Evolutionary conservation across 768 basidiomycete species (phyloP).

Genomic region (Russula foetens): DNA sequence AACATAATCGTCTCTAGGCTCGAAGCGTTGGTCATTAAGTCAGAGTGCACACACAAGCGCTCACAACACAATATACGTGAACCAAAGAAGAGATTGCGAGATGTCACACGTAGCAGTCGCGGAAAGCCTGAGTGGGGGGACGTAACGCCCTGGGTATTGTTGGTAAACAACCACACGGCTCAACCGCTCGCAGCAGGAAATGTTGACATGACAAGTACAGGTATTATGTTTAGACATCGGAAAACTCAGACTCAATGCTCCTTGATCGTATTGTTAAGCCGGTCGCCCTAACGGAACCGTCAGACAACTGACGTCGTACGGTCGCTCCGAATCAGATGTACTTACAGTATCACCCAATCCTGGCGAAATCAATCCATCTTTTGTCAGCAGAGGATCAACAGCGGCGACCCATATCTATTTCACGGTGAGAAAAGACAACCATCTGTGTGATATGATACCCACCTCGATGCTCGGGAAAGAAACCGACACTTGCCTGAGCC

Average conservation of each 20-base stretch:
- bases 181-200: too few relatives aligned
- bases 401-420: conserved; percentile 79
- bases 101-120: background rate
- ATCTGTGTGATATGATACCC: conserved; percentile 13
- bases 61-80: background rate
- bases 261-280: conserved; percentile 60
- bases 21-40: background rate
- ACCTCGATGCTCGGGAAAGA: conserved; percentile 81
- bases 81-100: too few relatives aligned
- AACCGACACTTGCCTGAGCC: conserved; percentile 54
- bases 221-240: background rate
- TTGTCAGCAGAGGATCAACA: conserved; percentile 64
- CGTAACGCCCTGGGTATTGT: too few relatives aligned
- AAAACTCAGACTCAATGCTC: background rate
- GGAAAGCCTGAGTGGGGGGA: too few relatives aligned
- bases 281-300: conserved; percentile 54
- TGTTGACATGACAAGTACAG: background rate
- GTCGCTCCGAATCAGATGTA: conserved; percentile 7
- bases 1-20: too few relatives aligned
- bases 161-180: too few relatives aligned
- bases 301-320: background rate
- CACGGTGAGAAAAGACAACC: background rate
- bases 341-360: conserved; percentile 87
- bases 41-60: background rate
- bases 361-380: conserved; percentile 75